phyloP scores from a whole-genome alignment of 352 stramenopile species.

The Aphanomyces invadans region DNA sequence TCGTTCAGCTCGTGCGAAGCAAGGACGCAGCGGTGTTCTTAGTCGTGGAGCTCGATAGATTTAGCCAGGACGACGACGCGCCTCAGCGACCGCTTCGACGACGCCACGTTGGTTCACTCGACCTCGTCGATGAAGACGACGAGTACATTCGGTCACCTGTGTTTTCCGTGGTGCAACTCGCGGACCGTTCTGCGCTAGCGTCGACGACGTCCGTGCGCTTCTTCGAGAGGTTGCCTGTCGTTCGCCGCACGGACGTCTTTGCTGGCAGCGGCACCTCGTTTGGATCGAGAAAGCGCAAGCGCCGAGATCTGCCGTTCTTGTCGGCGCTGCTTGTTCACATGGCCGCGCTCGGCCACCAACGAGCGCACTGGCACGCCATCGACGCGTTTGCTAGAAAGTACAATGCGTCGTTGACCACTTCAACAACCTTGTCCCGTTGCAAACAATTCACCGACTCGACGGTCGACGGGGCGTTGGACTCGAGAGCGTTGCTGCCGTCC shows the following conservation, averaged over 20 bases:
- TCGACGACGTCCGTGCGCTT: constrained; percentile 65
- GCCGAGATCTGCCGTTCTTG: constrained; percentile 47
- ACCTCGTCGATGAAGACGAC: constrained; percentile 41
- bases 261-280: constrained; percentile 7
- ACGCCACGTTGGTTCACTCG: neutral
- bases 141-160: constrained; percentile 67
- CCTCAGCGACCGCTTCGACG: neutral
- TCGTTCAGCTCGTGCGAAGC: constrained; percentile 70
- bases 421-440: constrained; percentile 70
- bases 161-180: constrained; percentile 70
- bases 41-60: constrained; percentile 80
- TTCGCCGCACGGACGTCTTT: constrained; percentile 51
- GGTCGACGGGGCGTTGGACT: too few species aligned
- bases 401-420: constrained; percentile 67
- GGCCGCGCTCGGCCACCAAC: constrained; percentile 73
- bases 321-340: constrained; percentile 66
- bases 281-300: constrained; percentile 23
- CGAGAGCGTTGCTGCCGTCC: constrained; percentile 35
- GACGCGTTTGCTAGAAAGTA: constrained; percentile 64
- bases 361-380: constrained; percentile 77
- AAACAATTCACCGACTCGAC: too few species aligned
- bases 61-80: constrained; percentile 50
- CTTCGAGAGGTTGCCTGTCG: constrained; percentile 70
- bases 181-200: constrained; percentile 25
- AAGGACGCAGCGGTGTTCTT: constrained; percentile 79